Base-by-base conservation (phyloP, 129 eudicot genomes). In the Centaurea solstitialis region DNA sequence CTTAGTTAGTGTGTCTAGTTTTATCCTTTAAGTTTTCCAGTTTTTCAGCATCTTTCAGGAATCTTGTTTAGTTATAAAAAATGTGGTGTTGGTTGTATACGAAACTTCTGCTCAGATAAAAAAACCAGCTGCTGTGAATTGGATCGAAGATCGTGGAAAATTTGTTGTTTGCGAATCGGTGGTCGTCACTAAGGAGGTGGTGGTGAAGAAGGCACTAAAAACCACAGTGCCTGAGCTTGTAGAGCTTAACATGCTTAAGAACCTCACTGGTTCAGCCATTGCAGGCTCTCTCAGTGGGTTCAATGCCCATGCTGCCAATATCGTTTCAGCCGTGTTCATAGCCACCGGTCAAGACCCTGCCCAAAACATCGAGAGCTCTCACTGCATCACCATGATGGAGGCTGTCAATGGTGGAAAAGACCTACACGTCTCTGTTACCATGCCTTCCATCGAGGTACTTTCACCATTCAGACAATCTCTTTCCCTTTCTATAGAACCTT, bases 281-380 rank as follows among this genome's bases (percentile, higher is more conserved):
- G 96, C 97, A 73, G 93, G 97, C 69, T 83, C 91, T 67, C 97
- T 91, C 53, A 93, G 97, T 64, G 97, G 97, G 10, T 91, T 91
- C 72, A 91, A 91, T 70, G 96, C 96, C 59, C 96, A 91, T 67
- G 90, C 96, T 53, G 90, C 93, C 81, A 91, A 91, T 67, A 89
- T 91, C 9, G 96, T 91, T 59, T 91, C 96, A 75, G 91, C 96
- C 5, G 57, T 90, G 26, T 90, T 90, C 62, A 88, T 90, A 73
- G 95, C 95, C 78, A 90, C 95, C 0, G 95, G 95, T 20, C 95
- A 90, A 83, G 95, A 90, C 71, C 95, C 95, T 9, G 95, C 95
- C 11, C 95, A 88, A 75, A 90, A 90, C 59, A 86, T 88, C 21
- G 95, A 90, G 76, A 90, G 95, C 81, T 91, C 96, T 47, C 92